These are phyloP conservation scores for Rubroboletus satanas DNA, from an alignment of 768 basidiomycete species.

Conservation along the genomic window DNA sequence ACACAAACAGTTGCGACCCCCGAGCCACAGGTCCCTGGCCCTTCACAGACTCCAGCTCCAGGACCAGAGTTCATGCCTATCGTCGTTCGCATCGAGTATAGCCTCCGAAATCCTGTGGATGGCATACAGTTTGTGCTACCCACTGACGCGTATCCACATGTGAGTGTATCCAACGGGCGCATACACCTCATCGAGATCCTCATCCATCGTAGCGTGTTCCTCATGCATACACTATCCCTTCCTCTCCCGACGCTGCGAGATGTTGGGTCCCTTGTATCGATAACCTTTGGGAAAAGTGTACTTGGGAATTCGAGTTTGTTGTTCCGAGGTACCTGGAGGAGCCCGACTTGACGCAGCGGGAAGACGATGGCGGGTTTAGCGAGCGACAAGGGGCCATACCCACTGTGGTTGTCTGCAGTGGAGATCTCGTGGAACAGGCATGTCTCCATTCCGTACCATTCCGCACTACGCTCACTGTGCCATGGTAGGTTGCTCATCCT, in stretches of 20 bases:
- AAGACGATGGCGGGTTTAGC: constrained; percentile 39
- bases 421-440: constrained; percentile 93
- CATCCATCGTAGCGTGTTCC: constrained; percentile 67
- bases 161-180: constrained; percentile 40
- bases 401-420: constrained; percentile 89
- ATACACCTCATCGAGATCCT: constrained; percentile 9
- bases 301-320: constrained; percentile 97
- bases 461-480: constrained; percentile 8
- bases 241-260: constrained; percentile 85
- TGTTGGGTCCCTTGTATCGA: constrained; percentile 99
- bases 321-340: constrained; percentile 83
- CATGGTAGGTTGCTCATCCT: constrained; percentile 79
- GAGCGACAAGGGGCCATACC: constrained; percentile 61
- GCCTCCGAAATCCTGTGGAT: constrained; percentile 76
- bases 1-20: constrained; percentile 60
- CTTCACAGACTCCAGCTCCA: constrained; percentile 33
- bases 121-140: constrained; percentile 83
- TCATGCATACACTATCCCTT: constrained; percentile 87
- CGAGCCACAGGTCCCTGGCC: constrained; percentile 71
- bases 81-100: constrained; percentile 72
- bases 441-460: constrained; percentile 19
- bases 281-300: constrained; percentile 91
- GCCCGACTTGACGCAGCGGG: constrained; percentile 30
- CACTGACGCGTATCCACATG: constrained; percentile 78
- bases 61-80: constrained; percentile 73